phyloP scores from a whole-genome alignment of 805 yeast genomes.

The Wickerhamomyces hampshirensis region DNA sequence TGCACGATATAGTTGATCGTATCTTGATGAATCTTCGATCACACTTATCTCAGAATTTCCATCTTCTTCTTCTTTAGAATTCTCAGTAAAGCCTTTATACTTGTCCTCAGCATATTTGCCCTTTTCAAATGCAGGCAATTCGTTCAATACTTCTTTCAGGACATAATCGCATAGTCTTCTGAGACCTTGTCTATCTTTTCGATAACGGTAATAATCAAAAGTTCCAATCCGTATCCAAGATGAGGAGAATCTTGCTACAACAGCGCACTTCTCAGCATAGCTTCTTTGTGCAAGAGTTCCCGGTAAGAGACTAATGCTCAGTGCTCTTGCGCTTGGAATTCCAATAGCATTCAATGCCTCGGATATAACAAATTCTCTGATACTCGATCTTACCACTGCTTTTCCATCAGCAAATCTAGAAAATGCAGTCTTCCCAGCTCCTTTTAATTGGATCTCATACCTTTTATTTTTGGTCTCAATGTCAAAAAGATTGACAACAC shows the following conservation, averaged over 20 bases:
- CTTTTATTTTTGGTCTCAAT: conserved; percentile 37
- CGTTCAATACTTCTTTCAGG: conserved; percentile 54
- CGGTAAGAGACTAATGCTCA: conserved; percentile 69
- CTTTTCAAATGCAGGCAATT: conserved; percentile 24
- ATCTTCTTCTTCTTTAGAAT: conserved; percentile 5
- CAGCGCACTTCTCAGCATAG: conserved; percentile 74
- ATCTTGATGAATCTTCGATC: conserved; percentile 44
- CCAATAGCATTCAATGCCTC: conserved; percentile 79
- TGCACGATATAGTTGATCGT: conserved; percentile 68
- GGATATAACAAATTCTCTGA: conserved; percentile 81
- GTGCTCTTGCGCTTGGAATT: conserved; percentile 82
- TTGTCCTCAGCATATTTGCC: conserved; percentile 20
- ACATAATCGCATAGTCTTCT: conserved; percentile 66
- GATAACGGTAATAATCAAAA: conserved; percentile 75
- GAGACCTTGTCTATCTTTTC: conserved; percentile 63
- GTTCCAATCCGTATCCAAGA: conserved; percentile 87
- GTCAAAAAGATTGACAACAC: conserved; percentile 81
- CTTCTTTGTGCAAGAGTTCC: conserved; percentile 70
- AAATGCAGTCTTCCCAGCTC: conserved; percentile 88
- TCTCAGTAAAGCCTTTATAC: conserved; percentile 20
- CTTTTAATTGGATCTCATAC: conserved; percentile 75
- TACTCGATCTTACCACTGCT: conserved; percentile 83
- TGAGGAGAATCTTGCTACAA: conserved; percentile 78
- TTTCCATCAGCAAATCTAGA: conserved; percentile 96
- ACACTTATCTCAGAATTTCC: conserved; percentile 11